Evolutionary conservation across 2,329 filamentous ascomycete species (phyloP).

Genomic region (Trichophaea hybrida): DNA sequence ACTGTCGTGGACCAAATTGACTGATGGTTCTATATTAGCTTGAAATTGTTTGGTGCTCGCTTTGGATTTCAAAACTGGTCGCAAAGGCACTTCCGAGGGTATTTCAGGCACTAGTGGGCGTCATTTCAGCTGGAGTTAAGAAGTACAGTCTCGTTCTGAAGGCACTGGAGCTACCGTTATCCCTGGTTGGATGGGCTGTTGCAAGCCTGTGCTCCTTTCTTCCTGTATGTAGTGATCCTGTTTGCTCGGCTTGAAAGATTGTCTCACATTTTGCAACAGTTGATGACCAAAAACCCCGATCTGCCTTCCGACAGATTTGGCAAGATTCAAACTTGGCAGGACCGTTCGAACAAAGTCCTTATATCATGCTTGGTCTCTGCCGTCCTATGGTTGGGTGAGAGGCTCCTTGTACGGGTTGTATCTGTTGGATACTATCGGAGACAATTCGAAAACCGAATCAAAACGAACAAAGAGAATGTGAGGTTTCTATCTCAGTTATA

Average conservation of each 20-base stretch:
- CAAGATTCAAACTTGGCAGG: slow-evolving; percentile 32
- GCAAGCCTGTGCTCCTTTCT: slow-evolving; percentile 48
- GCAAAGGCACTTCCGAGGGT: slow-evolving; percentile 45
- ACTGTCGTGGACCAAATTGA: not conserved
- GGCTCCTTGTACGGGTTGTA: slow-evolving; percentile 65
- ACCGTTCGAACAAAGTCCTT: slow-evolving; percentile 47
- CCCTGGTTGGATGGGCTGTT: slow-evolving; percentile 54
- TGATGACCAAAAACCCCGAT: slow-evolving; percentile 27
- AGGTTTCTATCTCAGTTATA: slow-evolving; percentile 71
- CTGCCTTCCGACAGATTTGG: not conserved
- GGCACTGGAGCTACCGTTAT: slow-evolving; percentile 51
- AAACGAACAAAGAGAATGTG: slow-evolving; percentile 77
- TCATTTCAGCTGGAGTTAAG: slow-evolving; percentile 53
- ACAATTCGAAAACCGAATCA: slow-evolving; percentile 69
- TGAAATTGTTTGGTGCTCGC: slow-evolving; percentile 50
- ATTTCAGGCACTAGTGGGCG: slow-evolving; percentile 56
- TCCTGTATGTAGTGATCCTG: slow-evolving; percentile 16
- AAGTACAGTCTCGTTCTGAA: slow-evolving; percentile 54
- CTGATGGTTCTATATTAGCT: slow-evolving; percentile 38
- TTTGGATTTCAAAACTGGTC: slow-evolving; percentile 53
- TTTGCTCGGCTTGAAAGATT: not conserved
- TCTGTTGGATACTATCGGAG: slow-evolving; percentile 75
- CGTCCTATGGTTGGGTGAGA: slow-evolving; percentile 60
- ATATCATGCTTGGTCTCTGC: slow-evolving; percentile 53
- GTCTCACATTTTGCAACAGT: slow-evolving; percentile 12